phyloP scores from a whole-genome alignment of 441 rosid genomes.

The Manihot esculenta region DNA sequence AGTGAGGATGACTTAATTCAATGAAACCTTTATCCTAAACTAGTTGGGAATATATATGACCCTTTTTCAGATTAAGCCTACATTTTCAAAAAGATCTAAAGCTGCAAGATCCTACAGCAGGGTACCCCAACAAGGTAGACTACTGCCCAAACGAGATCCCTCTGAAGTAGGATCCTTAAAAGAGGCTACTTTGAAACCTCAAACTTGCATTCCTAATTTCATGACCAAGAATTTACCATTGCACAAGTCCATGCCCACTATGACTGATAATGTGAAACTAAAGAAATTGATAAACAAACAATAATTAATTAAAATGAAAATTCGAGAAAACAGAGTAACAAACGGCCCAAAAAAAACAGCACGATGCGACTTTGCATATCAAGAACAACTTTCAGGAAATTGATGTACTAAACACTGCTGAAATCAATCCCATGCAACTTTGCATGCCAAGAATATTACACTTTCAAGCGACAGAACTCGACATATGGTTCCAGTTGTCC shows the following conservation, averaged over 20 bases:
- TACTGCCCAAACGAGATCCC: neutral
- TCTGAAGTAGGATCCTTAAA: neutral
- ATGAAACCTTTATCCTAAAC: too few species aligned
- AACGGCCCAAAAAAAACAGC: neutral
- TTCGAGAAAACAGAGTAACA: neutral
- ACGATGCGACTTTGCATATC: too few species aligned
- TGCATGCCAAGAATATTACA: constrained; percentile 46
- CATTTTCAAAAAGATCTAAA: neutral
- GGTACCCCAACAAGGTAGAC: neutral
- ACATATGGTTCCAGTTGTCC: constrained; percentile 96
- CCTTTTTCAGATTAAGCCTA: neutral
- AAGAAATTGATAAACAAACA: neutral
- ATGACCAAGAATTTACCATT: neutral
- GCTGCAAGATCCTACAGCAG: neutral
- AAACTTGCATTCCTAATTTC: neutral
- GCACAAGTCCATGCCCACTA: neutral
- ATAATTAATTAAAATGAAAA: neutral
- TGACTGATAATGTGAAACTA: neutral
- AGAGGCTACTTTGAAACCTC: neutral
- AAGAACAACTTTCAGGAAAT: too few species aligned
- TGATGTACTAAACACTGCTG: constrained; percentile 1
- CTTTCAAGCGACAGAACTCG: constrained; percentile 90
- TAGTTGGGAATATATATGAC: too few species aligned
- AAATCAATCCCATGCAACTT: constrained; percentile 14
- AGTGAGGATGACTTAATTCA: too few species aligned